Evolutionary conservation across 2,329 filamentous ascomycete species (phyloP).

Genomic region (Arthrobotrys iridis): DNA sequence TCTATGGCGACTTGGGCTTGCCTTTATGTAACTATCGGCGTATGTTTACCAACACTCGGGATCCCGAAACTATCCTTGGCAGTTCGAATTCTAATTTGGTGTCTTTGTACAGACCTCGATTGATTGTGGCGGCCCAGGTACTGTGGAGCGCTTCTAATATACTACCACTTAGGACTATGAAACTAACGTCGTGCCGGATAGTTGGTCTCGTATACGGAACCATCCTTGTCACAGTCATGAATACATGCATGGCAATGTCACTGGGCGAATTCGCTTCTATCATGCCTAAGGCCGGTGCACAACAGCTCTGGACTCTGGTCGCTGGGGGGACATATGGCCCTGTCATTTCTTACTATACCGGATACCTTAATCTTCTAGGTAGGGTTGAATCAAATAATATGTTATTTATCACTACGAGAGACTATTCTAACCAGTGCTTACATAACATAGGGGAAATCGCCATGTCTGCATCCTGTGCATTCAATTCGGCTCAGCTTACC

Average conservation of each 20-base stretch:
- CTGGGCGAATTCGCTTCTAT: slow-evolving; percentile 51
- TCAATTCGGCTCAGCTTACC: slow-evolving; percentile 53
- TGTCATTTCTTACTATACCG: slow-evolving; percentile 49
- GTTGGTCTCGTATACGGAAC: slow-evolving; percentile 51
- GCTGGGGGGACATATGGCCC: slow-evolving; percentile 48
- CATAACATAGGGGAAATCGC: slow-evolving; percentile 51
- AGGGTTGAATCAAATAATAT: too few relatives aligned
- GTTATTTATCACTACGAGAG: too few relatives aligned
- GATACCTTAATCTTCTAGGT: slow-evolving; percentile 53
- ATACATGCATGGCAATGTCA: slow-evolving; percentile 48
- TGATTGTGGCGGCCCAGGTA: slow-evolving; percentile 52
- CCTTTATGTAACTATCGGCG: slow-evolving; percentile 53
- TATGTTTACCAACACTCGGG: slow-evolving; percentile 28
- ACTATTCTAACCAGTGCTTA: too few relatives aligned
- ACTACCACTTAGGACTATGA: background rate
- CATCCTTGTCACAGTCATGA: slow-evolving; percentile 50
- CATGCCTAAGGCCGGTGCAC: slow-evolving; percentile 51
- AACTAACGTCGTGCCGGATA: slow-evolving; percentile 2
- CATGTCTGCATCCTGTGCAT: slow-evolving; percentile 53
- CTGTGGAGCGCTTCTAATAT: too few relatives aligned
- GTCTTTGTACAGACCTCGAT: slow-evolving; percentile 43
- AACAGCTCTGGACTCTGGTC: slow-evolving; percentile 51
- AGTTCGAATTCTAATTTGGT: slow-evolving; percentile 26
- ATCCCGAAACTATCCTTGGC: background rate
- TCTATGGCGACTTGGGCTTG: slow-evolving; percentile 53